Evolutionary conservation across 2,329 filamentous ascomycete species (phyloP).

Genomic region (Fusarium sp.): DNA sequence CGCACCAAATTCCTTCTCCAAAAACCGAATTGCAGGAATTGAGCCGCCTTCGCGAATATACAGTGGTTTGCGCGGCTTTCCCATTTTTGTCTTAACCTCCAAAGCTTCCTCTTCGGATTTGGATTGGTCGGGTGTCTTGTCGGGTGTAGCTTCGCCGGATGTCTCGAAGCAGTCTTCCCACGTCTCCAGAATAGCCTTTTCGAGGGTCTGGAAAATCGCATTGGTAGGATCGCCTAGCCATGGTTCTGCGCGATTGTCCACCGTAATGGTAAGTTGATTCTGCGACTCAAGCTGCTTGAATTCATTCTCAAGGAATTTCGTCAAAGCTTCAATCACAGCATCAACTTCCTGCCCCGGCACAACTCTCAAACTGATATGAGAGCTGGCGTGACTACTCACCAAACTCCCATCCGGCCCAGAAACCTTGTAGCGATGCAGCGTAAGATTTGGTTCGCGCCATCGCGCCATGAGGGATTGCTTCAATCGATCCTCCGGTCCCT

Average conservation of each 20-base stretch:
- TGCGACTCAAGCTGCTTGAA: slow-evolving; percentile 82
- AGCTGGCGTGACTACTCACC: slow-evolving; percentile 89
- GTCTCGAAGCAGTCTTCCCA: slow-evolving; percentile 73
- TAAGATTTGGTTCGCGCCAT: slow-evolving; percentile 95
- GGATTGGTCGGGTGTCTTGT: not conserved
- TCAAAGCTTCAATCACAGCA: slow-evolving; percentile 76
- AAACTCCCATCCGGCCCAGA: slow-evolving; percentile 92
- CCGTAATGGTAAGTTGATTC: slow-evolving; percentile 82
- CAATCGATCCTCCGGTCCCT: slow-evolving; percentile 72
- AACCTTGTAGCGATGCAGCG: slow-evolving; percentile 91
- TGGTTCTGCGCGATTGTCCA: slow-evolving; percentile 93
- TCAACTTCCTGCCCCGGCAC: slow-evolving; percentile 93
- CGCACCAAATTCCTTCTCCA: slow-evolving; percentile 93
- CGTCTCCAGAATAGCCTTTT: slow-evolving; percentile 83
- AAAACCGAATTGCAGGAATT: slow-evolving; percentile 91
- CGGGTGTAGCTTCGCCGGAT: slow-evolving; percentile 24
- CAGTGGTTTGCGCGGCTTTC: slow-evolving; percentile 71
- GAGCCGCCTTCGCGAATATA: slow-evolving; percentile 97
- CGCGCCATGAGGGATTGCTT: slow-evolving; percentile 89
- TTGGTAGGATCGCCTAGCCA: slow-evolving; percentile 95
- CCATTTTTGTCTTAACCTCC: slow-evolving; percentile 27
- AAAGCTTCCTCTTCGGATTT: slow-evolving; percentile 16
- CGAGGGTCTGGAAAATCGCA: slow-evolving; percentile 89
- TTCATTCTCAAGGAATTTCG: slow-evolving; percentile 73
- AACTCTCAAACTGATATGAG: slow-evolving; percentile 87